These are phyloP conservation scores for Clitocybe nebularis DNA, from an alignment of 1,284 basidiomycete genomes.

Conservation along the genomic window DNA sequence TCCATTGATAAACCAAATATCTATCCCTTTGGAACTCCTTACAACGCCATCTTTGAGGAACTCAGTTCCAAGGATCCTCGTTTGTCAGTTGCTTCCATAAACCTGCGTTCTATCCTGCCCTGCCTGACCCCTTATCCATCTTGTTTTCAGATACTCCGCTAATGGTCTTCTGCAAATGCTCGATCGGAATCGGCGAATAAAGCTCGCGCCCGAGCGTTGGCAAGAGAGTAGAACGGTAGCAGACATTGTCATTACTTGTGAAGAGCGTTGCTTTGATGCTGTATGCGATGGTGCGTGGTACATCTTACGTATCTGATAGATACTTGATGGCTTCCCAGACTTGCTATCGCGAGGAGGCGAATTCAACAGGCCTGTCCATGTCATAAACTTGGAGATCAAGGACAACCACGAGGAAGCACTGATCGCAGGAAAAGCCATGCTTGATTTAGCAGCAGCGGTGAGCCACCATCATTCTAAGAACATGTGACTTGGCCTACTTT, in stretches of 20 bases:
- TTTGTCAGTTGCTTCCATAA: conserved; percentile 74
- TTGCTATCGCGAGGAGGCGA: conserved; percentile 87
- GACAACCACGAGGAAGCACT: conserved; percentile 99
- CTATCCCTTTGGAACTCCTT: conserved; percentile 97
- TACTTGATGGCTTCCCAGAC: conserved; percentile 49
- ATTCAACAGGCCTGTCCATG: conserved; percentile 89
- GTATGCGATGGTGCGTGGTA: conserved; percentile 87
- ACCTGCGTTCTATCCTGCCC: no score
- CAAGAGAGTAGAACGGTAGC: conserved; percentile 86
- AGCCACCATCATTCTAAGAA: conserved; percentile 30
- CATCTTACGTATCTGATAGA: neutral
- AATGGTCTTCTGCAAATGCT: conserved; percentile 98
- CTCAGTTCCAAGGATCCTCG: conserved; percentile 82
- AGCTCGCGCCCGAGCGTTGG: conserved; percentile 94
- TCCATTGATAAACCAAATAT: conserved; percentile 98
- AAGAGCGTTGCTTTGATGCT: conserved; percentile 97
- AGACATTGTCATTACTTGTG: conserved; percentile 98
- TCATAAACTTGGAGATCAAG: conserved; percentile 99
- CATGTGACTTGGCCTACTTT: conserved; percentile 11
- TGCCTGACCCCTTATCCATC: no score
- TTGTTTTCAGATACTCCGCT: conserved; percentile 73
- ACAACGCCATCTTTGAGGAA: conserved; percentile 94
- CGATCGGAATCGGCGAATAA: conserved; percentile 92
- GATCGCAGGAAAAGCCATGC: conserved; percentile 92
- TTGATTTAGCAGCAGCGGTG: conserved; percentile 90